phyloP scores from a whole-genome alignment of 2,329 filamentous ascomycete genomes.

The Aureobasidium zeae region DNA sequence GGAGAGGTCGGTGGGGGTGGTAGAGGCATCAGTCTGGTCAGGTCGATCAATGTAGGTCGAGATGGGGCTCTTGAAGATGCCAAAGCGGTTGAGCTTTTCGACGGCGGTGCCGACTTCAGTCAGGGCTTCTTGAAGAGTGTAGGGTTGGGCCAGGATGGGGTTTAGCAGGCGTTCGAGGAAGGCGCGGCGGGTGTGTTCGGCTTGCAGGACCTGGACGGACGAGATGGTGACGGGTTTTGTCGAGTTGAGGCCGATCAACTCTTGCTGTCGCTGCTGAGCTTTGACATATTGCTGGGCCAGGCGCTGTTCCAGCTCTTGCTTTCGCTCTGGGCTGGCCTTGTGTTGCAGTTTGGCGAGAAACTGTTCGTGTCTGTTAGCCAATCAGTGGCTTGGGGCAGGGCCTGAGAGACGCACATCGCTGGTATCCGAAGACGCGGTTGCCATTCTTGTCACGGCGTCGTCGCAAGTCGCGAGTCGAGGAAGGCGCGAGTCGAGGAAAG shows the following conservation, averaged over 20 bases:
- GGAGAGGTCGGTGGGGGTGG: slow-evolving; percentile 68
- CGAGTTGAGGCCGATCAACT: slow-evolving; percentile 69
- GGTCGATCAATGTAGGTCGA: slow-evolving; percentile 74
- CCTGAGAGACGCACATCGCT: slow-evolving; percentile 4
- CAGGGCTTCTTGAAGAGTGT: slow-evolving; percentile 73
- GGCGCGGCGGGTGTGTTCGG: slow-evolving; percentile 67
- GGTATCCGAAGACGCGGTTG: slow-evolving; percentile 3
- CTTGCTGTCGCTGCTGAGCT: slow-evolving; percentile 53
- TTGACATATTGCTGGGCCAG: slow-evolving; percentile 50
- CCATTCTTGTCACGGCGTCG: slow-evolving; percentile 14
- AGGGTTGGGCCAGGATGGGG: slow-evolving; percentile 63
- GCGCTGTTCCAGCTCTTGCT: slow-evolving; percentile 51
- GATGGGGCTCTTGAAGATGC: slow-evolving; percentile 78
- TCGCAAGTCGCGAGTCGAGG: too few relatives aligned
- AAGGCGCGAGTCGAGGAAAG: too few relatives aligned
- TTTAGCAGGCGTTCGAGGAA: slow-evolving; percentile 78
- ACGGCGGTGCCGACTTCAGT: slow-evolving; percentile 60
- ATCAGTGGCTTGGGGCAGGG: background rate
- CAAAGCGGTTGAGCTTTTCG: slow-evolving; percentile 68
- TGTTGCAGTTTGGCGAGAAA: slow-evolving; percentile 52
- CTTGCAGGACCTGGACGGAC: slow-evolving; percentile 73
- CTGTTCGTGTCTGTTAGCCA: slow-evolving; percentile 28
- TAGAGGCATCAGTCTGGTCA: slow-evolving; percentile 56
- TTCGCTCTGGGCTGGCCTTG: slow-evolving; percentile 50
- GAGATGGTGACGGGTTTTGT: slow-evolving; percentile 82